Evolutionary conservation across 2,329 filamentous ascomycete genomes (phyloP).

Genomic region (Aspergillus luchuensis): DNA sequence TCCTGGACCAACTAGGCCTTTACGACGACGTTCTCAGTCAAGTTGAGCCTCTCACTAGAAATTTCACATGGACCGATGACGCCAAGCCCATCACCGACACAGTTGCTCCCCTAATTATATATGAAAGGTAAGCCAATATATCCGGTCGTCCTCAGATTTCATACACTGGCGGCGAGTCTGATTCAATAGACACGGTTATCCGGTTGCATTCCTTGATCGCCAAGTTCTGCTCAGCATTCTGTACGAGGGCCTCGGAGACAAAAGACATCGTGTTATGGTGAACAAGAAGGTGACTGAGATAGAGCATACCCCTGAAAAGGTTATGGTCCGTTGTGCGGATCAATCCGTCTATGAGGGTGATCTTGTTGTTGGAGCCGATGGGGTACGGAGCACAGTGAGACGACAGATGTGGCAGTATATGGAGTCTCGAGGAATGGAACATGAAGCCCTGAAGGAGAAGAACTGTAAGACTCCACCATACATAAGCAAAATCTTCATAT

Average conservation of each 20-base stretch:
- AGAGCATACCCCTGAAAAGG: not conserved
- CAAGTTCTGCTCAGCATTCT: slow-evolving; percentile 12
- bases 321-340: not conserved
- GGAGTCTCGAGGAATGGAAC: not conserved
- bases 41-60: slow-evolving; percentile 18
- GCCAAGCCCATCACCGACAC: not conserved
- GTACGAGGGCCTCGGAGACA: not conserved
- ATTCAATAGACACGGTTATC: slow-evolving; percentile 10
- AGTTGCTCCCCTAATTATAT: not conserved
- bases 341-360: not conserved
- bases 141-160: not conserved
- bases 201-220: slow-evolving; percentile 13
- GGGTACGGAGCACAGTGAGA: not conserved
- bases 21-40: not conserved
- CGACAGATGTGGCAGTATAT: slow-evolving; percentile 2
- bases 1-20: not conserved
- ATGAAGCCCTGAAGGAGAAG: not conserved
- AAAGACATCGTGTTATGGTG: not conserved
- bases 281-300: not conserved
- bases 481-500: too few species aligned
- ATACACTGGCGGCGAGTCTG: not conserved
- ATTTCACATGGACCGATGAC: not conserved
- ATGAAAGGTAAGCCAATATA: not conserved
- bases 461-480: too few species aligned
- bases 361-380: not conserved